Evolutionary conservation across 1,139 yeast species (phyloP).

Genomic region (Geotrichum histeridarum): DNA sequence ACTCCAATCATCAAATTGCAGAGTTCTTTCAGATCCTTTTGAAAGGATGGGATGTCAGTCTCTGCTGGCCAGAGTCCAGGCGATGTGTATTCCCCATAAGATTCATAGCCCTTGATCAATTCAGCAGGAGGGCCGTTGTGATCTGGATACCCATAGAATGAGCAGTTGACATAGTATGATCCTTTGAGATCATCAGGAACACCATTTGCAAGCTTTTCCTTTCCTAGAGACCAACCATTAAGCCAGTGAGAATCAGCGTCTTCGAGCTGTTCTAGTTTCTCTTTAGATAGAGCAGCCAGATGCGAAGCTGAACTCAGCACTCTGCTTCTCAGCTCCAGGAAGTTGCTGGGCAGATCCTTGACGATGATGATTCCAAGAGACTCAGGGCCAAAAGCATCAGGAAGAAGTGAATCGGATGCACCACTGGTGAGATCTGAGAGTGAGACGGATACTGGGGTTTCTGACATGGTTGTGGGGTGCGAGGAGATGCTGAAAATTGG

Average conservation of each 20-base stretch:
- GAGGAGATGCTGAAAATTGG: neutral
- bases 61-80: conserved; percentile 55
- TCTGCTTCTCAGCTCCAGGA: conserved; percentile 39
- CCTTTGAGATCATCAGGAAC: conserved; percentile 53
- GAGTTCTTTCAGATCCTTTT: conserved; percentile 31
- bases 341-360: conserved; percentile 43
- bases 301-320: conserved; percentile 47
- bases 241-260: conserved; percentile 49
- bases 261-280: conserved; percentile 42
- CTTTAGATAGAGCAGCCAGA: conserved; percentile 44
- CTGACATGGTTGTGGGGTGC: neutral
- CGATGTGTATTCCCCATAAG: conserved; percentile 45
- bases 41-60: conserved; percentile 28
- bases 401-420: conserved; percentile 36
- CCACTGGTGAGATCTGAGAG: conserved; percentile 40
- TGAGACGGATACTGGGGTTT: conserved; percentile 33
- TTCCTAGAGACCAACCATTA: conserved; percentile 65
- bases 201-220: conserved; percentile 44
- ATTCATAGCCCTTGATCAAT: conserved; percentile 32
- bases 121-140: conserved; percentile 46
- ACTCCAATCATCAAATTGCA: conserved; percentile 49
- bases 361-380: conserved; percentile 53
- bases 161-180: conserved; percentile 57
- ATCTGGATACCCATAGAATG: conserved; percentile 45
- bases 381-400: conserved; percentile 52